Evolutionary conservation across 306 rosid genomes (phyloP), one percentile per base, ranked within the genome.

Genomic region (Vicia villosa): DNA sequence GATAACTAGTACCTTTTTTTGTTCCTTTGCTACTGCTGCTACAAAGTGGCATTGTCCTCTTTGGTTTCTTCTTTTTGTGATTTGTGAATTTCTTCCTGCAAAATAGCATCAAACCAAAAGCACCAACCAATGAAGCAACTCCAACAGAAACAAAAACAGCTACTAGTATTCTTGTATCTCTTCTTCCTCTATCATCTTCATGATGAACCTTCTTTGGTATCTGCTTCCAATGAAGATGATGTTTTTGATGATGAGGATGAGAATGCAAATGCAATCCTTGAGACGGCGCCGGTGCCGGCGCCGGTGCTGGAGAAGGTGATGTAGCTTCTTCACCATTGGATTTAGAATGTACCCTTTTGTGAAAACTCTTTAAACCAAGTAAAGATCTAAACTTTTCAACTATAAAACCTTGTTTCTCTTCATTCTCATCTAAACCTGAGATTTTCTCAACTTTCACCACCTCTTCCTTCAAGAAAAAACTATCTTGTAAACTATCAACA

Each of bases 381-480:
- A 95, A 84, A 77, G 87, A 77, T 83, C 96, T 83, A 69, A 95
- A 75, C 79, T 81, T 88, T 41, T 95, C 89, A 52, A 87, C 83
- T 37, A 91, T 59, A 3, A 82, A 70, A 55, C 72, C 81, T 28
- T 75, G 78, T 46, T 82, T 74, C 76, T 26, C 88, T 78, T 77
- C 84, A 74, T 65, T 81, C 80, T 83, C 93, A 76, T 93, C 92
- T 7, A 55, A 73, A 10, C 97, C 99, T 42, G 96, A 83, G 38
- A 88, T 88, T 76, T 78, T 87, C 81, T 64, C 65, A 41, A 84
- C 37, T 20, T 79, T 68, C 30, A 21, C 3, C 8, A 59, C 28
- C 19, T 60, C 79, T 13, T 41, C 80, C 55, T 69, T 70, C 66
- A 41, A 58, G 63, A 70, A 62, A 68, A 69, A 6, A 69, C 63